Conservation (phyloP, 2,329 filamentous ascomycete species). For the Penicillium sclerotiorum region DNA sequence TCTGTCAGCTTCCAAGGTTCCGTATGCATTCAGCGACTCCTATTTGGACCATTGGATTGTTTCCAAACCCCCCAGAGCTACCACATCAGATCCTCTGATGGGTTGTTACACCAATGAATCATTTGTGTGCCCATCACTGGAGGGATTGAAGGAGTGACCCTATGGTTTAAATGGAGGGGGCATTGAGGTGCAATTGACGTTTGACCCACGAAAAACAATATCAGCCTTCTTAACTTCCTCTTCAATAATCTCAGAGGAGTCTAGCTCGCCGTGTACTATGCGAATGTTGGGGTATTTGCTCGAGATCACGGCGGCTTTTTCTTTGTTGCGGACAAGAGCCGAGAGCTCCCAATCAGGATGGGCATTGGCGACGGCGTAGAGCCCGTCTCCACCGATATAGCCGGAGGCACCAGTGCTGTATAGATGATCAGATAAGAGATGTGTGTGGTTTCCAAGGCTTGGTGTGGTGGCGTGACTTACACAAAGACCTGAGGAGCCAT, state of each 20-base stretch:
- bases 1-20: too few relatives aligned
- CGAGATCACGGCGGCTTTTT: slow-evolving; percentile 44
- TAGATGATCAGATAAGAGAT: slow-evolving; percentile 18
- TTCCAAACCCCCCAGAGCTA: too few relatives aligned
- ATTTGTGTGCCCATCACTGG: too few relatives aligned
- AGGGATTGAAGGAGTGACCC: too few relatives aligned
- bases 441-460: too few relatives aligned
- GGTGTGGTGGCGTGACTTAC: slow-evolving; percentile 29
- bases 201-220: slow-evolving; percentile 49
- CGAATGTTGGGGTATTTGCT: slow-evolving; percentile 45
- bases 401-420: slow-evolving; percentile 55
- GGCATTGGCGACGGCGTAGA: slow-evolving; percentile 48
- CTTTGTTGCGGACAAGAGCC: slow-evolving; percentile 47
- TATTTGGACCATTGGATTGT: too few relatives aligned
- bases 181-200: too few relatives aligned
- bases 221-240: slow-evolving; percentile 51
- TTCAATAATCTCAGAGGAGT: slow-evolving; percentile 43
- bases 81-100: too few relatives aligned
- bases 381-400: slow-evolving; percentile 57
- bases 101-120: too few relatives aligned
- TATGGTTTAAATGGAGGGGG: too few relatives aligned
- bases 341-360: slow-evolving; percentile 53
- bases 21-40: too few relatives aligned
- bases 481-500: slow-evolving; percentile 40
- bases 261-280: slow-evolving; percentile 48